Evolutionary conservation across 139 green algal species (phyloP).

Genomic region (Micromonas commoda): DNA sequence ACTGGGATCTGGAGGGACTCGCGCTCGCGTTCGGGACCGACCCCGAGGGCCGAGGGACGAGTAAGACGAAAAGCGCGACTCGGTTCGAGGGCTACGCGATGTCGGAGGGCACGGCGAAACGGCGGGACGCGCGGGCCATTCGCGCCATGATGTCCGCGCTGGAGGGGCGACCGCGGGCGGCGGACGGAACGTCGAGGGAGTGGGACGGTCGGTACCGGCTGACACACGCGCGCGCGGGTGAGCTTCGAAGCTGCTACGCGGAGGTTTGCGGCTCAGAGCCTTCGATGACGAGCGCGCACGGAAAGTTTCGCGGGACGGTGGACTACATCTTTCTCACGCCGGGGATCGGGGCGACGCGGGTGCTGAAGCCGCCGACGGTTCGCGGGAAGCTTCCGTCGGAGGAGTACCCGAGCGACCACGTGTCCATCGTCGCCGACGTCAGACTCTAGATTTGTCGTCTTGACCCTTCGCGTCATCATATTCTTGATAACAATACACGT

Average conservation of each 20-base stretch:
- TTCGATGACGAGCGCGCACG: slow-evolving; percentile 10
- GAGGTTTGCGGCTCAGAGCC: background rate
- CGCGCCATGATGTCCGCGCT: background rate
- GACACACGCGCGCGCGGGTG: background rate
- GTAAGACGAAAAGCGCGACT: too few species aligned
- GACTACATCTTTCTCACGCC: slow-evolving; percentile 24
- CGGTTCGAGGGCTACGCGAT: too few species aligned
- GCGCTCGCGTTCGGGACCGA: background rate
- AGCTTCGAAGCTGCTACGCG: background rate
- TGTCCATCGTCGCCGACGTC: background rate
- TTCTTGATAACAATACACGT: too few species aligned
- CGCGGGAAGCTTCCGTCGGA: background rate
- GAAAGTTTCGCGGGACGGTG: slow-evolving; percentile 27
- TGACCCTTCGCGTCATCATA: too few species aligned
- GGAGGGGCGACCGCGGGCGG: background rate
- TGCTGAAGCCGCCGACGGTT: slow-evolving; percentile 1
- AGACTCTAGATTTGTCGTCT: background rate
- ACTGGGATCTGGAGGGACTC: background rate
- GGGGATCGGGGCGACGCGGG: background rate
- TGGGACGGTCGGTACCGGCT: too few species aligned
- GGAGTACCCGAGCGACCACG: slow-evolving; percentile 12
- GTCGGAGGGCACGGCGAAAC: background rate
- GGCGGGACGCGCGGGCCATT: background rate
- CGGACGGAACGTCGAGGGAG: too few species aligned
- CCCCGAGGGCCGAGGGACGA: too few species aligned